Evolutionary conservation across 768 basidiomycete species (phyloP).

Genomic region (Sarcomyxa edulis): DNA sequence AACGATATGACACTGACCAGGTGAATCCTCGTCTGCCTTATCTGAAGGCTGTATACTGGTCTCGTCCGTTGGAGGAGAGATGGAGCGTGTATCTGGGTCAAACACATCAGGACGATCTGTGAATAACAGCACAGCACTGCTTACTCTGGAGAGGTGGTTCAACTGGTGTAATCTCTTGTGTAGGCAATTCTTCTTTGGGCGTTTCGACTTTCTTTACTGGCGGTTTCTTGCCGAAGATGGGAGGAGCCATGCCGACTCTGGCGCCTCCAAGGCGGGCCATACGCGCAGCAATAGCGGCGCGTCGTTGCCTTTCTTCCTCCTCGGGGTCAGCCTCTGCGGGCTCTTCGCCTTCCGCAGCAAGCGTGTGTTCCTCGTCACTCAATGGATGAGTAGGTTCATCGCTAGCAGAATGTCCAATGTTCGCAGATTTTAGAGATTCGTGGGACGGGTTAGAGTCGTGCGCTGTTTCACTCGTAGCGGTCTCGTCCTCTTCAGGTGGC

Average conservation of each 20-base stretch:
- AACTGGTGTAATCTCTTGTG: slow-evolving; percentile 5
- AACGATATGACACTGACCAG: no score
- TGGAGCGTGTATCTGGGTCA: no score
- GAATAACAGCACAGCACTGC: no score
- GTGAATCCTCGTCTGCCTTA: no score
- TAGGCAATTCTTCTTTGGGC: slow-evolving; percentile 8
- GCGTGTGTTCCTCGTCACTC: slow-evolving; percentile 9
- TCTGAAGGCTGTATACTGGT: no score
- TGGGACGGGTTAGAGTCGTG: neutral
- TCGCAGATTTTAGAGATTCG: neutral
- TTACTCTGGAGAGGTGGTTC: no score
- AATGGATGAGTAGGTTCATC: neutral
- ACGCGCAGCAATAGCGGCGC: slow-evolving; percentile 84
- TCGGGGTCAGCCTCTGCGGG: slow-evolving; percentile 38
- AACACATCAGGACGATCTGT: no score
- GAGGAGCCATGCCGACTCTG: slow-evolving; percentile 73
- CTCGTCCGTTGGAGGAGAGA: no score
- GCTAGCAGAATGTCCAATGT: neutral
- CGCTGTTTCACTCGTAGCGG: slow-evolving; percentile 9
- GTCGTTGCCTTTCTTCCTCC: slow-evolving; percentile 71
- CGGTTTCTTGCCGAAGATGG: slow-evolving; percentile 54
- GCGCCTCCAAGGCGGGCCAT: slow-evolving; percentile 93
- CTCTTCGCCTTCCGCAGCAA: slow-evolving; percentile 23
- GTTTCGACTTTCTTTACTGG: slow-evolving; percentile 23
- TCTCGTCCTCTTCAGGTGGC: slow-evolving; percentile 39